Percentiles rank a stretch among this genome's conserved stretches.
phyloP scores from a whole-genome alignment of 2,329 filamentous ascomycete species.

The Fusarium sororula region DNA sequence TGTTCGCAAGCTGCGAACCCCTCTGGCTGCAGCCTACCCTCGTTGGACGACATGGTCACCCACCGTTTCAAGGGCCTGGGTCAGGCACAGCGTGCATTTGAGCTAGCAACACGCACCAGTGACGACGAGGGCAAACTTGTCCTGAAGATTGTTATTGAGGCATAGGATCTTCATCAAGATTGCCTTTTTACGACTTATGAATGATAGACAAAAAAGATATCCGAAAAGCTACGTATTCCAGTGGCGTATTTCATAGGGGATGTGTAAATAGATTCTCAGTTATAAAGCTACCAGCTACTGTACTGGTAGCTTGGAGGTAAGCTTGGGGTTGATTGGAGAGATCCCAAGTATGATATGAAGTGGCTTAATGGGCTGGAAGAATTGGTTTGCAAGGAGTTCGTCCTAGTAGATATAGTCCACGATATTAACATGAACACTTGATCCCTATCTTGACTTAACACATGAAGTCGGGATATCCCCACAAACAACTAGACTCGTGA shows the following conservation, averaged over 20 bases:
- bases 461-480: neutral
- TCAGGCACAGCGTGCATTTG: conserved; percentile 70
- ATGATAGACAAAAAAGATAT: conserved; percentile 35
- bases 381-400: neutral
- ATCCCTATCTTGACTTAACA: neutral
- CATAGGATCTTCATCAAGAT: conserved; percentile 44
- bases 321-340: neutral
- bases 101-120: conserved; percentile 73
- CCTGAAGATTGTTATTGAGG: conserved; percentile 75
- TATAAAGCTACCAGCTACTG: neutral
- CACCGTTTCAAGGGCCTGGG: conserved; percentile 74
- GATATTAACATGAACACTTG: neutral
- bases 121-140: conserved; percentile 75
- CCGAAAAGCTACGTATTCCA: neutral
- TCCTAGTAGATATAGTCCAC: neutral
- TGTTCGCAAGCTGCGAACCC: conserved; percentile 53
- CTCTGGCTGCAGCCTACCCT: conserved; percentile 61
- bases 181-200: conserved; percentile 16
- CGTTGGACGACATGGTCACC: conserved; percentile 76
- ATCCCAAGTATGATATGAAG: neutral
- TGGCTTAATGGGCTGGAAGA: neutral
- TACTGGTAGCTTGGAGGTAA: neutral
- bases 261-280: neutral
- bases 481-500: neutral
- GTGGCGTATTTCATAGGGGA: neutral